phyloP scores from a whole-genome alignment of 225 moss, liverwort and hornwort genomes.

The Pseudisothecium myosuroides region DNA sequence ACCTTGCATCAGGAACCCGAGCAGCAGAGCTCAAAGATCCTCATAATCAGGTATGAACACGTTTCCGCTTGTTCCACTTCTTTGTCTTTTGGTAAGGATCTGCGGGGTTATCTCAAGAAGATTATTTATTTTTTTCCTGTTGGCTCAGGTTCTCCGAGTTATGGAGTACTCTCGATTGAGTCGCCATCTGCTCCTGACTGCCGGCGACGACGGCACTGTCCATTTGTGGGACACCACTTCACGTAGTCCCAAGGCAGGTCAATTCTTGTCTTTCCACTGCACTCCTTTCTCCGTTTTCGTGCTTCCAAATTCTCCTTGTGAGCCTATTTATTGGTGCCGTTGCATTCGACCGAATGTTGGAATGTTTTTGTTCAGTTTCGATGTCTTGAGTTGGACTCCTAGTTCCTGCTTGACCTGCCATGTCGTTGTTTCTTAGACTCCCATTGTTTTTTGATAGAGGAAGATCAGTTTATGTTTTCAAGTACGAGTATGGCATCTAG shows the following conservation, averaged over 20 bases:
- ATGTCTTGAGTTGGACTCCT: background rate
- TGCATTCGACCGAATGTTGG: background rate
- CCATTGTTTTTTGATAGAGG: background rate
- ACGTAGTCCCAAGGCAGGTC: conserved; percentile 99
- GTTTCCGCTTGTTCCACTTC: background rate
- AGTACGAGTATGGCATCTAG: background rate
- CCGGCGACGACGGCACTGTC: conserved; percentile 96
- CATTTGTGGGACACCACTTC: conserved; percentile 98
- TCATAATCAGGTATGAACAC: conserved; percentile 61
- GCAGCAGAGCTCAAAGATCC: conserved; percentile 96
- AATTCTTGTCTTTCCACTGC: conserved; percentile 30
- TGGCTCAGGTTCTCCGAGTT: conserved; percentile 85
- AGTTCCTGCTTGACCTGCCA: background rate
- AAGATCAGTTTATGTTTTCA: background rate
- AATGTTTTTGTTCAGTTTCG: background rate
- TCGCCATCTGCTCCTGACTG: conserved; percentile 92
- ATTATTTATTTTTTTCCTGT: background rate
- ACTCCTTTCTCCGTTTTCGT: background rate
- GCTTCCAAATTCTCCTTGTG: background rate
- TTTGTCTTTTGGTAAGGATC: background rate
- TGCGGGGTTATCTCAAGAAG: background rate
- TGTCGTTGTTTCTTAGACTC: background rate
- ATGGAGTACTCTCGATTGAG: conserved; percentile 99
- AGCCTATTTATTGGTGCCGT: background rate
- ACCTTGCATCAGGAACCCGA: conserved; percentile 82